Base-by-base conservation (phyloP, 805 yeast species). In the Sugiyamaella mastotermitis region DNA sequence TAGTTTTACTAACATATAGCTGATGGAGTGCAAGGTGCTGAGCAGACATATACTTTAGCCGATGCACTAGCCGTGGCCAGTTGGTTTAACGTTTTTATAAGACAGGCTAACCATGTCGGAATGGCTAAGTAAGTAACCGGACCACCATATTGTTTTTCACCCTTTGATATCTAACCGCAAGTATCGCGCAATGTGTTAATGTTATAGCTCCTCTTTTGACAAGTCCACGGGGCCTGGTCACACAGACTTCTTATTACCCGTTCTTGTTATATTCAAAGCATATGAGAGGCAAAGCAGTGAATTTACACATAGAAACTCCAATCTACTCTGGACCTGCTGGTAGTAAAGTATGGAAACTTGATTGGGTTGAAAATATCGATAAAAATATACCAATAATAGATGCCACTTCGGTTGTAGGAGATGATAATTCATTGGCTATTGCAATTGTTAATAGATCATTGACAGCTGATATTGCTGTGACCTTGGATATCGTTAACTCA, bases 201-300 rank as follows among this genome's bases (percentile, higher is more conserved):
- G 64, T 58, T 13, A 60, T 60, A 44, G 61, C 65, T 2, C 65
- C 65, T n/a, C 54, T 60, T 20, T 53, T 56, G 61, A 54, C 65
- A 13, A 50, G 50, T 19, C 42, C 45, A 11, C 33, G 45, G 1
- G 50, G 54, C 3, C 14, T 55, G 22, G 56, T 56, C 37, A 38
- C 56, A 34, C 65, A 60, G 46, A 52, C 64, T 1, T 58, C 55
- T 5, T 60, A 58, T 38, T 43, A 50, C 36, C 58, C 64, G 11
- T 39, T 57, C 20, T 35, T 33, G 41, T 45, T 60, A 24, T 60
- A 58, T 30, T 51, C 58, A 9, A 50, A 56, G 13, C 52, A 56
- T 35, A 57, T 60, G 63, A 51, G 62, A 36, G 65, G 65, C 6
- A 33, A 53, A 10, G 40, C 59, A 5, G 39, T 60, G 35, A 48